These are phyloP conservation scores for Starmerella etchellsii DNA, from an alignment of 805 yeast species.

Conservation along the genomic window DNA sequence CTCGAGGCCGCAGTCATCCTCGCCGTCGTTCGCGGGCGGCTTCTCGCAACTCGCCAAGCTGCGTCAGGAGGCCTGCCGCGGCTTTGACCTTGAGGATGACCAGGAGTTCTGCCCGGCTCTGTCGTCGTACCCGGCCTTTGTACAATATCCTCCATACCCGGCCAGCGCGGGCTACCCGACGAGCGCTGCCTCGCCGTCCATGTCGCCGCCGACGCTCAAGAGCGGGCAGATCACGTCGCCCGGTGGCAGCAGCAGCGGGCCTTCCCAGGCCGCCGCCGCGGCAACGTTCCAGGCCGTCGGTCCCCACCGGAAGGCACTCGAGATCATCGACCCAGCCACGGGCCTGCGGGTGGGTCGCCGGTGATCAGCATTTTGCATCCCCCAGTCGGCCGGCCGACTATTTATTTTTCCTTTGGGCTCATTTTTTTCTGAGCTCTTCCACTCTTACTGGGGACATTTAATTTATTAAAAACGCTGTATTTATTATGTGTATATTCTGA, in stretches of 20 bases:
- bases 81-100: constrained; percentile 62
- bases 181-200: constrained; percentile 2
- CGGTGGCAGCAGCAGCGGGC: background rate
- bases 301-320: constrained; percentile 18
- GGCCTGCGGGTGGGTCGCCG: constrained; percentile 23
- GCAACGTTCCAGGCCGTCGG: constrained; percentile 7
- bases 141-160: background rate
- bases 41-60: constrained; percentile 20
- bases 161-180: background rate
- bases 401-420: too few relatives aligned
- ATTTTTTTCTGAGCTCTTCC: too few relatives aligned
- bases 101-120: constrained; percentile 51
- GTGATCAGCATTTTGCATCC: constrained; percentile 2
- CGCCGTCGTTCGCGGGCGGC: constrained; percentile 20
- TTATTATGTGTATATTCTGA: background rate
- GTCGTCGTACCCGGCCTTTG: constrained; percentile 3
- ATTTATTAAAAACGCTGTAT: background rate
- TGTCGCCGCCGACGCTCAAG: background rate
- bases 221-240: constrained; percentile 1
- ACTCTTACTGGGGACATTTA: background rate
- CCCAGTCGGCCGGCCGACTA: constrained; percentile 1
- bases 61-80: constrained; percentile 40
- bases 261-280: background rate
- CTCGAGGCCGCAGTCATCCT: constrained; percentile 23
- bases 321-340: constrained; percentile 22